Percentiles rank a stretch among this genome's conserved stretches.
Conservation (phyloP, 2,329 filamentous ascomycete genomes). For the Penicillium nordicum region DNA sequence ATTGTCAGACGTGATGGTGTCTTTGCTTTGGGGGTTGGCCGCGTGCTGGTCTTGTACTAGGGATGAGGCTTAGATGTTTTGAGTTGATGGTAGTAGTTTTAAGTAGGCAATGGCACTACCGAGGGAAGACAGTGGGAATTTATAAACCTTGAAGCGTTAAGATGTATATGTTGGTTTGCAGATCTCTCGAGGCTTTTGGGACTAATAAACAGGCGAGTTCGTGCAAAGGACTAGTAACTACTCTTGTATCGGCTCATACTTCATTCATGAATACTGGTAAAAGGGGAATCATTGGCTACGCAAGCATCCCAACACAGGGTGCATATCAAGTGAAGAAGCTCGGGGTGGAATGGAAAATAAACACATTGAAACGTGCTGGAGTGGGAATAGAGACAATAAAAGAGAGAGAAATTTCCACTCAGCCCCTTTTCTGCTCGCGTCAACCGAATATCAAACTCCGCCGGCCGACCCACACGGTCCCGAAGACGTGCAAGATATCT, state of each 20-base stretch:
- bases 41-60: not conserved
- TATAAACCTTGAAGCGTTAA: too few relatives aligned
- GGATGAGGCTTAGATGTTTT: not conserved
- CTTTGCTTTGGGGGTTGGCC: not conserved
- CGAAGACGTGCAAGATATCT: conserved; percentile 35
- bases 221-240: not conserved
- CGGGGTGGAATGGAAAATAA: conserved; percentile 28
- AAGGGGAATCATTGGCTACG: conserved; percentile 13
- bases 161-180: not conserved
- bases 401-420: conserved; percentile 43
- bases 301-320: conserved; percentile 8
- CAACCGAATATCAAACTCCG: conserved; percentile 45
- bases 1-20: not conserved
- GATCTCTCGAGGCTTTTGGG: not conserved
- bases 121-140: not conserved
- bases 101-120: not conserved
- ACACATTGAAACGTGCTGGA: conserved; percentile 41
- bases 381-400: conserved; percentile 42
- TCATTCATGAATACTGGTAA: not conserved
- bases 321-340: conserved; percentile 3
- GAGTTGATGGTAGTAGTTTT: not conserved
- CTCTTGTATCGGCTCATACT: not conserved
- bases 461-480: conserved; percentile 38
- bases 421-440: conserved; percentile 39
- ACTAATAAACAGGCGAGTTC: not conserved